Percentiles rank a stretch among this genome's conserved stretches.
phyloP scores from a whole-genome alignment of 2,329 filamentous ascomycete species.

The Cytospora paraplurivora region DNA sequence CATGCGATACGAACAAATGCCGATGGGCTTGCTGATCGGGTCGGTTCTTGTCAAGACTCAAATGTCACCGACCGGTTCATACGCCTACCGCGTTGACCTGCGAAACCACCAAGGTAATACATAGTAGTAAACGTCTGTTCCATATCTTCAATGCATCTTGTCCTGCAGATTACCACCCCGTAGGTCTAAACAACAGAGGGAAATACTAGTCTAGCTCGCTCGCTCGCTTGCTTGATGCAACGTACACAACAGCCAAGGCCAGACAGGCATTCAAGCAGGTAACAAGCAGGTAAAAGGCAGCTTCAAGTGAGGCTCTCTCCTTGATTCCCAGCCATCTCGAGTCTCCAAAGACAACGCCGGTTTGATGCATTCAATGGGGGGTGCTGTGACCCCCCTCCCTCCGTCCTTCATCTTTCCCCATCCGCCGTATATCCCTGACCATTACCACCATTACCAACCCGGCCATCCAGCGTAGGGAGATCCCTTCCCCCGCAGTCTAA shows the following conservation, averaged over 20 bases:
- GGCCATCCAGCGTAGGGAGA: neutral
- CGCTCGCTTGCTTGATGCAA: constrained; percentile 14
- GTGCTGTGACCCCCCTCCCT: constrained; percentile 7
- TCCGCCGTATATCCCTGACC: neutral
- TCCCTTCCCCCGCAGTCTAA: too few relatives aligned
- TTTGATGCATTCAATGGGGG: neutral
- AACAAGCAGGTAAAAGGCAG: neutral
- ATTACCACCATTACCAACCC: constrained; percentile 14
- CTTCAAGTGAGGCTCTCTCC: constrained; percentile 5
- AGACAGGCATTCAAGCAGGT: constrained; percentile 1
- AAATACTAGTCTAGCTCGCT: constrained; percentile 12
- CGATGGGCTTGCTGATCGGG: neutral
- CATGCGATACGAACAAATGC: neutral
- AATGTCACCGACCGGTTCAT: neutral
- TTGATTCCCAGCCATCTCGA: neutral
- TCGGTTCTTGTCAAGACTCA: neutral
- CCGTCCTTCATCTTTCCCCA: neutral
- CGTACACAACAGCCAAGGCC: neutral
- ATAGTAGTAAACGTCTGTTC: neutral
- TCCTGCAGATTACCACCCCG: neutral
- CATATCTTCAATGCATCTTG: neutral
- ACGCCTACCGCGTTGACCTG: neutral
- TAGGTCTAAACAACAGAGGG: constrained; percentile 6
- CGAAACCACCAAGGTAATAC: too few relatives aligned
- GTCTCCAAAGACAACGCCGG: neutral